A percentile compares a stretch with the other conserved stretches of the same genome.
Evolutionary conservation across 768 basidiomycete species (phyloP).

Genomic region (Tricholoma terreum): DNA sequence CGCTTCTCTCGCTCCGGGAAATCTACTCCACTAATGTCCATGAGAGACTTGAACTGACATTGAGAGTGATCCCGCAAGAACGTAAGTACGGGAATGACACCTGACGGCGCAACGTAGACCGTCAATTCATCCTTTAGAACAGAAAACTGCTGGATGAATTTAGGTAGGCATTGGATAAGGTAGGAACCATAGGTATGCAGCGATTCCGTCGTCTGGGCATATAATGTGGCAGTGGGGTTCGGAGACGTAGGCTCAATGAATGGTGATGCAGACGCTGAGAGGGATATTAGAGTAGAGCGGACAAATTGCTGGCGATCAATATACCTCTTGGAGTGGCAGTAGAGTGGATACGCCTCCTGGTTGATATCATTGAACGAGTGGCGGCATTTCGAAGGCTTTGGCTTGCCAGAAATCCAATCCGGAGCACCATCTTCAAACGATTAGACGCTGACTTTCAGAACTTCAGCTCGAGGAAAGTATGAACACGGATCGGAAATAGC

Average conservation of each 20-base stretch:
- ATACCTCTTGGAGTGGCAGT: conserved; percentile 49
- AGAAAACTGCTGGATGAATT: conserved; percentile 97
- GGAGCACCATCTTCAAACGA: conserved; percentile 40
- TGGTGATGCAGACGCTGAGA: conserved; percentile 64
- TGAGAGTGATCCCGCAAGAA: conserved; percentile 96
- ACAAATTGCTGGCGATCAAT: neutral
- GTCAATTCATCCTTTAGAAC: conserved; percentile 95
- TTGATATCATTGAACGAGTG: conserved; percentile 27
- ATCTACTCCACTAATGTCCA: conserved; percentile 96
- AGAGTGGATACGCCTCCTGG: conserved; percentile 45
- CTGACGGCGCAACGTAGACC: conserved; percentile 81
- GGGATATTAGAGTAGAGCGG: neutral
- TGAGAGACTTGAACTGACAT: conserved; percentile 88
- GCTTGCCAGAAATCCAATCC: conserved; percentile 41
- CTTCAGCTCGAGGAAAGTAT: neutral
- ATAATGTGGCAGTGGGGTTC: conserved; percentile 74
- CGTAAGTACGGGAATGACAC: conserved; percentile 78
- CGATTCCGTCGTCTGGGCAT: conserved; percentile 69
- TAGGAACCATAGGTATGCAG: conserved; percentile 94
- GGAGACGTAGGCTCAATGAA: conserved; percentile 89
- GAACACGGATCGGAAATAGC: conserved; percentile 17
- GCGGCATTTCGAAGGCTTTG: conserved; percentile 40
- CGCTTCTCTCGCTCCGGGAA: conserved; percentile 90
- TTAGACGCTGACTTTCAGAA: neutral
- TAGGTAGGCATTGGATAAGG: conserved; percentile 88